Percentiles rank a stretch among this genome's conserved stretches.
phyloP scores from a whole-genome alignment of 1,139 yeast species.

The Diutina sp. region DNA sequence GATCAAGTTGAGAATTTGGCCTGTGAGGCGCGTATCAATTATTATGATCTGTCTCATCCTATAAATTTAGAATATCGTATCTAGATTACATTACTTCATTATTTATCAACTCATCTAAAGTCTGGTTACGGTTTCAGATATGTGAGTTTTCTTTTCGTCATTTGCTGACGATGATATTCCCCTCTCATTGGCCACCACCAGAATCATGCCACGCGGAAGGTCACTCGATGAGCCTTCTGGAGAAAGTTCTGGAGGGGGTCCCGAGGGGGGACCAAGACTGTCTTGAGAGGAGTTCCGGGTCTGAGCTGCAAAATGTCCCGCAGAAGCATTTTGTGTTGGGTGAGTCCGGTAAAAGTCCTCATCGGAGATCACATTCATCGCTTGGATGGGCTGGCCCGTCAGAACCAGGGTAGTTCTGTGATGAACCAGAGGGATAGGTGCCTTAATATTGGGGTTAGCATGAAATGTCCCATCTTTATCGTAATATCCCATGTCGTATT shows the following conservation, averaged over 20 bases:
- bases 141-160: background rate
- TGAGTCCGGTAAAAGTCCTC: background rate
- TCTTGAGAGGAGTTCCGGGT: background rate
- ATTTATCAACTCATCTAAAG: background rate
- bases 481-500: constrained; percentile 70
- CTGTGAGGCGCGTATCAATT: background rate
- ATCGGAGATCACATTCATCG: background rate
- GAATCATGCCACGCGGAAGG: background rate
- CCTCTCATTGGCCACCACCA: background rate
- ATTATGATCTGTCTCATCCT: background rate
- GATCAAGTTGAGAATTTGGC: background rate
- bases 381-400: background rate
- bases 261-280: background rate
- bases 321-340: background rate
- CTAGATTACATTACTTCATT: background rate
- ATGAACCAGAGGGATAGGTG: constrained; percentile 4
- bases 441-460: constrained; percentile 18
- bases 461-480: constrained; percentile 52
- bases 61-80: background rate
- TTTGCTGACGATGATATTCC: background rate
- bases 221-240: background rate
- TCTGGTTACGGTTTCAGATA: background rate
- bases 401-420: background rate
- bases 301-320: background rate
- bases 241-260: background rate